Evolutionary conservation across 1,139 yeast genomes (phyloP).

Genomic region (Kodamaea derodonti): DNA sequence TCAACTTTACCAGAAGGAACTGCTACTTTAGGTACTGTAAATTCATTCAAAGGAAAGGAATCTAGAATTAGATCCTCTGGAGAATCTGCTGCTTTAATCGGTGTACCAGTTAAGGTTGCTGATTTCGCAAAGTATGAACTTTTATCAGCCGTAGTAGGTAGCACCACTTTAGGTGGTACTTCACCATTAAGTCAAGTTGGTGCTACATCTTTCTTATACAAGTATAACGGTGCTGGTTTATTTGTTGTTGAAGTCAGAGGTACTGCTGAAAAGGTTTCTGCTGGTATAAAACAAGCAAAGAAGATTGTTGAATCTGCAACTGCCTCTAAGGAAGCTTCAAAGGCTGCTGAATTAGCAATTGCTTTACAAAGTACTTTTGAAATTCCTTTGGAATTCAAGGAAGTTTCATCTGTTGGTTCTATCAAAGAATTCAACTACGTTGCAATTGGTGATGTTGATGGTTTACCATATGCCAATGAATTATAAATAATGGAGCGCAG

Average conservation of each 20-base stretch:
- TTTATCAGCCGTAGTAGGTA: conserved; percentile 70
- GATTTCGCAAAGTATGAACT: conserved; percentile 70
- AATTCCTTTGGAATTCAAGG: conserved; percentile 43
- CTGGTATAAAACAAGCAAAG: conserved; percentile 61
- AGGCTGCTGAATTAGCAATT: conserved; percentile 44
- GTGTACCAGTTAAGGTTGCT: conserved; percentile 67
- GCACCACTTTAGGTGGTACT: conserved; percentile 51
- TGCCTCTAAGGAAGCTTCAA: conserved; percentile 38
- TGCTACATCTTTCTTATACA: conserved; percentile 56
- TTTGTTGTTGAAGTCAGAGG: conserved; percentile 70
- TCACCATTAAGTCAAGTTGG: conserved; percentile 51
- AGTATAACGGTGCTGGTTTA: conserved; percentile 79
- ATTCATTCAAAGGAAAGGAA: conserved; percentile 62
- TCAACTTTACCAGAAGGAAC: conserved; percentile 59
- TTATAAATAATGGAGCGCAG: conserved; percentile 59
- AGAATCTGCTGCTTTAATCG: conserved; percentile 71
- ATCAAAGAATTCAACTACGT: conserved; percentile 75
- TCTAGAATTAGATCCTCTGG: conserved; percentile 70
- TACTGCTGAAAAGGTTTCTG: conserved; percentile 51
- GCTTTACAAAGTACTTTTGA: conserved; percentile 51
- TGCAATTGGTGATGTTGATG: conserved; percentile 86
- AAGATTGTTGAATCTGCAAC: conserved; percentile 45
- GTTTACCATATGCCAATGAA: conserved; percentile 87
- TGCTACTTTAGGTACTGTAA: conserved; percentile 37
- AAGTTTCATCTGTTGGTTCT: conserved; percentile 37